Conservation (phyloP, 2,329 filamentous ascomycete genomes). For the Penicillium glabrum region DNA sequence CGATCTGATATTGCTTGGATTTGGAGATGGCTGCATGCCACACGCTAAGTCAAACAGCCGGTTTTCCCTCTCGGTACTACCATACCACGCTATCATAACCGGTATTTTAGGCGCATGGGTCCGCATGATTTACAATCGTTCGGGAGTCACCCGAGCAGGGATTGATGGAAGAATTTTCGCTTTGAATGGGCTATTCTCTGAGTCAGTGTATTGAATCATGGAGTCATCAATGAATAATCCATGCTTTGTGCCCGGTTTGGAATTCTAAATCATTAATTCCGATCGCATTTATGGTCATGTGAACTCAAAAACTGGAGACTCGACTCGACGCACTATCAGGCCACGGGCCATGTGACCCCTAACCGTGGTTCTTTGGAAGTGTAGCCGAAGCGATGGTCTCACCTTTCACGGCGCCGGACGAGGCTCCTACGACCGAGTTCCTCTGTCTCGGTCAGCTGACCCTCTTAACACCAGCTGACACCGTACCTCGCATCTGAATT, state of each 20-base stretch:
- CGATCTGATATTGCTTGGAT: conserved; percentile 1
- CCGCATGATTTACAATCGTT: not conserved
- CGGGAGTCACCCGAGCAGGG: not conserved
- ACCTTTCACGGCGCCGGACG: not conserved
- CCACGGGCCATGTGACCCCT: conserved; percentile 1
- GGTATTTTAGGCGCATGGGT: not conserved
- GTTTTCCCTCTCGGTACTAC: not conserved
- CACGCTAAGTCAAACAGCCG: not conserved
- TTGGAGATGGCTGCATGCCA: not conserved
- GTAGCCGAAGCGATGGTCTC: conserved; percentile 1
- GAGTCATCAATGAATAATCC: not conserved
- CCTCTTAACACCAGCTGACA: not conserved
- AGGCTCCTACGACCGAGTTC: not conserved
- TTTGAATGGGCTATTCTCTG: not conserved
- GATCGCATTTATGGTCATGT: not conserved
- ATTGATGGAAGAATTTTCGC: not conserved
- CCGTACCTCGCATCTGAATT: not conserved
- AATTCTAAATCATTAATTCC: not conserved
- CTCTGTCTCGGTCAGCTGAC: not conserved
- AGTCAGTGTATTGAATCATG: not conserved
- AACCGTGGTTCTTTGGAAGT: not conserved
- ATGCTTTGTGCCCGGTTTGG: not conserved
- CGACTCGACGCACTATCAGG: not conserved
- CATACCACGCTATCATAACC: not conserved
- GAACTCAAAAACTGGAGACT: not conserved